Base-by-base conservation (phyloP, 1,284 basidiomycete genomes). In the Irpex lacteus region DNA sequence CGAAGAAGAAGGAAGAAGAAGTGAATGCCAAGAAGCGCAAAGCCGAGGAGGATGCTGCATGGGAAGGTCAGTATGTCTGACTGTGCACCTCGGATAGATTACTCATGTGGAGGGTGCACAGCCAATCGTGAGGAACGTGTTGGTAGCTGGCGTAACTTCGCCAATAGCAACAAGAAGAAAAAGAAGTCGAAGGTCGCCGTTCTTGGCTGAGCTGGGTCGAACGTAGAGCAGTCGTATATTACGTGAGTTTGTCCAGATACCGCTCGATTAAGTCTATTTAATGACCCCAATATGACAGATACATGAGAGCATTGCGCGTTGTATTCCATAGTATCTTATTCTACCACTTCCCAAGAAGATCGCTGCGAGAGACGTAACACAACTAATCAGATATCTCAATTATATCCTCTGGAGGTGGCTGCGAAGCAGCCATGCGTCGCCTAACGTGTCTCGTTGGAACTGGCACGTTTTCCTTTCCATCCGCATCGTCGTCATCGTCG, bases 1-100 rank as follows among this genome's bases (percentile, higher is more conserved):
- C 92, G 7, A 82, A 86, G 69, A 91, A 89, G 80, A 94, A 94
- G 74, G 91, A 94, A 63, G 91, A 92, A 63, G 91, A 94, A 69
- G 81, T 89, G n/a, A 75, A 80, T 18, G 69, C 84, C 15, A 88
- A 76, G 79, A 94, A 94, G 75, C 83, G 91, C 63, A 94, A 94
- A 72, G 91, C 84, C 2, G 91, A 94, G 69, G 91, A 93, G 6
- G 92, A 94, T 67, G 90, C 86, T 67, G 78, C 75, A 18, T 94
- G 91, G 92, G 91, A 94, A 82, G 90, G 91, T 53, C 4, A 21
- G 50, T 92, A 66, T 44, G 80, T 71, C 19, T n/a, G 38, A 55
- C 26, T 4, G 62, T 26, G 19, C 40, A 52, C 5, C 34, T 60
- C 5, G n/a, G 3, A n/a, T 15, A 6, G 1, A 21, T 50, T 34